phyloP scores from a whole-genome alignment of 441 rosid genomes.

The Metrosideros polymorpha region DNA sequence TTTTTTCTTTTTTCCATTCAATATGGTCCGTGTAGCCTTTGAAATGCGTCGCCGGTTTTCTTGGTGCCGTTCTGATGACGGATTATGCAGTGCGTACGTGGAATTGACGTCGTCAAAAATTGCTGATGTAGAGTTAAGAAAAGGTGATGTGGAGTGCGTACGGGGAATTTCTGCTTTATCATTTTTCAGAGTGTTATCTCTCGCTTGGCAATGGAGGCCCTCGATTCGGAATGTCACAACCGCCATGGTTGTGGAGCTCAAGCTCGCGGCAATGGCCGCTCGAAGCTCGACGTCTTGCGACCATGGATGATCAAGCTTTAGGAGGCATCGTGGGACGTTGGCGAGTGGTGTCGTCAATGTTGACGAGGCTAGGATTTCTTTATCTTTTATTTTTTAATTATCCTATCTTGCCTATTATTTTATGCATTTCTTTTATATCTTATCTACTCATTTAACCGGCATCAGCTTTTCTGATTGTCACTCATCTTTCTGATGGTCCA shows the following conservation, averaged over 20 bases:
- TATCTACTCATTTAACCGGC: background rate
- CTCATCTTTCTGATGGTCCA: background rate
- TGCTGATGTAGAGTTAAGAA: background rate
- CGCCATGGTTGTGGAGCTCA: background rate
- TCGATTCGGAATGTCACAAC: background rate
- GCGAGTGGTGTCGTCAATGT: background rate
- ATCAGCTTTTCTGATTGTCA: background rate
- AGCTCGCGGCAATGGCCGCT: background rate
- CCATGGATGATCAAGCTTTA: background rate
- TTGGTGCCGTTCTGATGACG: accelerated
- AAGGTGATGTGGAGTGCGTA: background rate
- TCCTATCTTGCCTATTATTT: background rate
- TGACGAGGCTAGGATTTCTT: background rate
- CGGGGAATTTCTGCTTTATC: background rate
- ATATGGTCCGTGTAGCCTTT: background rate
- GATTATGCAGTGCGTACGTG: too few species aligned
- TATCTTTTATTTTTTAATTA: background rate
- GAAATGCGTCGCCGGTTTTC: background rate
- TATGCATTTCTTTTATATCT: background rate
- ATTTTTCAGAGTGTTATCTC: background rate
- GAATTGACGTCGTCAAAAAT: background rate
- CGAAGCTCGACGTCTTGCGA: background rate
- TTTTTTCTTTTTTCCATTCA: background rate
- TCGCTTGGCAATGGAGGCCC: background rate
- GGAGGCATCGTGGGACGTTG: background rate